phyloP scores from a whole-genome alignment of 768 basidiomycete genomes.

The Collybiopsis confluens region DNA sequence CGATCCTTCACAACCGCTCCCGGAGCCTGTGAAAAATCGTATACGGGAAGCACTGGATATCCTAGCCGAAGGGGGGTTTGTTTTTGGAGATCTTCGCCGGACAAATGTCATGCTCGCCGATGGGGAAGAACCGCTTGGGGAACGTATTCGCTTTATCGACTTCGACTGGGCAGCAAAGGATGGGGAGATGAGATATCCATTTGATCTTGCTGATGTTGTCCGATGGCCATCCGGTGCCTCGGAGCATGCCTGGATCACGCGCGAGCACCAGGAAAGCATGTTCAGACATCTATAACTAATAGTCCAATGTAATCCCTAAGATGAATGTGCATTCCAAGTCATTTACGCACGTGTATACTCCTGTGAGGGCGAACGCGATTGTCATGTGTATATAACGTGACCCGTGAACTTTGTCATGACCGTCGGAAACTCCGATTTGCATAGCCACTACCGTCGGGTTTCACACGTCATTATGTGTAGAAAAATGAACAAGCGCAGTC shows the following conservation, averaged over 20 bases:
- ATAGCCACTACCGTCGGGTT: too few relatives aligned
- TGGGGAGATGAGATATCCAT: conserved; percentile 2
- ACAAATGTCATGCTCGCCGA: conserved; percentile 2
- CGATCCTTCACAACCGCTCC: not conserved
- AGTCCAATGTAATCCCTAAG: too few relatives aligned
- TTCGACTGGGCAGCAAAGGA: conserved; percentile 5
- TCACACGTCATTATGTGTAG: too few relatives aligned
- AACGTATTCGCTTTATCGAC: conserved; percentile 3
- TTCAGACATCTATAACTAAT: too few relatives aligned
- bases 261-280: conserved; percentile 6
- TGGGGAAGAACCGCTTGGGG: not conserved
- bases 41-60: not conserved
- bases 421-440: too few relatives aligned
- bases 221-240: not conserved
- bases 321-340: too few relatives aligned
- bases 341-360: too few relatives aligned
- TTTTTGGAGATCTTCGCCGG: conserved; percentile 3
- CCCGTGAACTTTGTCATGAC: too few relatives aligned
- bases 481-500: too few relatives aligned
- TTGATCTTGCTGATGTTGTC: not conserved
- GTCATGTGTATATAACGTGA: too few relatives aligned
- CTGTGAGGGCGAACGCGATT: too few relatives aligned
- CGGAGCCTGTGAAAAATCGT: not conserved
- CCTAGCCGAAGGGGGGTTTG: not conserved
- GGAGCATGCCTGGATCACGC: conserved; percentile 1